These are phyloP conservation scores for Saturnispora halmiae DNA, from an alignment of 805 yeast species.

Conservation along the genomic window DNA sequence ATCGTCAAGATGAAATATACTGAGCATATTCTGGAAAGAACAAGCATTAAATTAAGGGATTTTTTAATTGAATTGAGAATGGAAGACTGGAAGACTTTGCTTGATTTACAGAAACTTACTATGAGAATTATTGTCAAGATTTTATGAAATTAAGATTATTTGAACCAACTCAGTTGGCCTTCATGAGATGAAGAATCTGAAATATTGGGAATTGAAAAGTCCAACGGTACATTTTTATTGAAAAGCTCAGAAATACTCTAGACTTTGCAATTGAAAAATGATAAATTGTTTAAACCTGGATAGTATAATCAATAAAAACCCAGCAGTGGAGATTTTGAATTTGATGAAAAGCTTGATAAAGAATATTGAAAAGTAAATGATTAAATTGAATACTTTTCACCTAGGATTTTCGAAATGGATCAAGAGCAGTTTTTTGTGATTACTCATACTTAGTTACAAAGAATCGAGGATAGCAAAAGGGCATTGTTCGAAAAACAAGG, in stretches of 20 bases:
- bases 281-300: slow-evolving; percentile 24
- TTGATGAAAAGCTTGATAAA: slow-evolving; percentile 31
- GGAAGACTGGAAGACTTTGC: slow-evolving; percentile 79
- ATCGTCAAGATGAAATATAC: too few species aligned
- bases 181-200: slow-evolving; percentile 8
- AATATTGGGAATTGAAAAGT: slow-evolving; percentile 16
- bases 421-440: slow-evolving; percentile 36
- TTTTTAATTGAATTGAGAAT: slow-evolving; percentile 60
- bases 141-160: slow-evolving; percentile 35
- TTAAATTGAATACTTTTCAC: slow-evolving; percentile 39
- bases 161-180: slow-evolving; percentile 23
- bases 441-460: slow-evolving; percentile 41
- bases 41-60: slow-evolving; percentile 47
- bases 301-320: slow-evolving; percentile 21
- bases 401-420: slow-evolving; percentile 35
- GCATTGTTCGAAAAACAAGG: slow-evolving; percentile 47
- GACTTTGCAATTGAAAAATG: slow-evolving; percentile 10
- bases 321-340: slow-evolving; percentile 30
- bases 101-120: slow-evolving; percentile 65
- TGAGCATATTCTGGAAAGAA: too few species aligned
- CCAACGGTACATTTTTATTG: too few species aligned
- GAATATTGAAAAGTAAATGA: slow-evolving; percentile 32
- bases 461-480: slow-evolving; percentile 55
- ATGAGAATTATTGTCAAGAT: slow-evolving; percentile 56
- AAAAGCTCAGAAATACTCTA: too few species aligned